Base-by-base conservation (phyloP, 73 alveolate species). In the Uronychia binucleata region DNA sequence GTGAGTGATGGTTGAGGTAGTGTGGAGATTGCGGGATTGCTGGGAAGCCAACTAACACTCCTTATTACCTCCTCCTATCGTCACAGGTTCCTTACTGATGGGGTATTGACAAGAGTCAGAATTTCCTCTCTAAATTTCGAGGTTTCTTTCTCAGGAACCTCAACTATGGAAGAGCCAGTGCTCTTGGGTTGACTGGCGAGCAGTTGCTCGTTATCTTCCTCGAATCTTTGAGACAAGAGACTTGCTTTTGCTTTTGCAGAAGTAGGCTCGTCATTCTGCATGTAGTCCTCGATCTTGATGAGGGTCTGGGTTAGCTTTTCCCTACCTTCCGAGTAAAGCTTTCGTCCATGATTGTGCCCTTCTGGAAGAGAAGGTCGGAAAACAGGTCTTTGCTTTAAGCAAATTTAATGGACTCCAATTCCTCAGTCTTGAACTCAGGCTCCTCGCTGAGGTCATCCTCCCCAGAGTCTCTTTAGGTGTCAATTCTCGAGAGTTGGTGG, bases 311-410 rank as follows among this genome's bases (percentile, higher is more conserved):
- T n/a, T n/a, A n/a, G n/a, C n/a, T n/a, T 46, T 46, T 11, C 67
- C 19, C 19, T 46, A 11, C 67, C 67, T 19, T 46, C 19, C 19
- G 19, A 19, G 19, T 46, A 5, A 46, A 5, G 5, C 5, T 5
- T 46, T 46, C 19, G 19, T 46, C 19, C 67, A 46, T 11, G 67
- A 46, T 11, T 46, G 67, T 60, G n/a, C n/a, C 30, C 78, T 60
- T 8, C 78, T 26, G 78, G 28, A 26, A 13, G 13, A 26, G 30
- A 28, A 60, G 78, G 30, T 5, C 14, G 5, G 8, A 1, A 29
- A 60, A 60, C 31, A 29, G 78, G 78, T 60, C 26, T 13, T 60
- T 60, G 78, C 26, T 28, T 29, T 60, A 28, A 29, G 78, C 78
- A 13, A 13, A 14, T 13, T 60, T 8, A 29, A 60, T 60, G 30